Base-by-base conservation (phyloP, 495 filamentous ascomycete species). In the Hypoxylon cercidicola region DNA sequence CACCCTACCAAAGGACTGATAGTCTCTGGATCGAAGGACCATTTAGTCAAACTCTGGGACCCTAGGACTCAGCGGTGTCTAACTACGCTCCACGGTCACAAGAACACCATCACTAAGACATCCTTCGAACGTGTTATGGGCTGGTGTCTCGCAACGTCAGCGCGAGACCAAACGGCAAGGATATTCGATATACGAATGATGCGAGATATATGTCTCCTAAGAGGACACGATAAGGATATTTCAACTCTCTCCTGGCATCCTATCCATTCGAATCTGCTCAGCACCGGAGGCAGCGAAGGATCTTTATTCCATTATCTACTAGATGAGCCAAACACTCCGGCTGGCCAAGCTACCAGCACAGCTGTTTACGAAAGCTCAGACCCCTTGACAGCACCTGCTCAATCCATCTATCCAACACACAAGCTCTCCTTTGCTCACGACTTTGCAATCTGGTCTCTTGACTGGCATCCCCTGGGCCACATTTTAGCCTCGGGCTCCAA, bases 401-500 rank as follows among this genome's bases (percentile, higher is more conserved):
- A 97, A 72, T 87, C 91, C 30, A 92, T 99, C 51, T 89, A 91
- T 65, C 95, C 95, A 6, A 91, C 93, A 1, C 94, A 97, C 77
- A 85, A 85, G 62, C 74, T 97, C 45, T 86, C 89, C 34, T 93
- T 89, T 60, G 95, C 95, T 1, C 95, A 99, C 68, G 92, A 93
- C 37, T 93, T 92, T 66, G 89, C 93, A 9, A 94, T 99, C 56
- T 99, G 95, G 95, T 93, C 93, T 3, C 81, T 99, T 19, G 93
- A 97, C 79, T 99, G 95, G 91, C 95, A 99, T 70, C 95, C 95
- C 1, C 81, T 97, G 0, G 95, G 95, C 18, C 95, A 99, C 69
- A 94, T 99, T 60, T 84, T 99, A 21, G 93, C 93, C n/a, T 96
- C 95, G n/a, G 95, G 95, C 4, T 97, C 94, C 2, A 99, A 99